These are phyloP conservation scores for Cercospora zeina DNA, from an alignment of 2,329 filamentous ascomycete genomes.

Conservation along the genomic window DNA sequence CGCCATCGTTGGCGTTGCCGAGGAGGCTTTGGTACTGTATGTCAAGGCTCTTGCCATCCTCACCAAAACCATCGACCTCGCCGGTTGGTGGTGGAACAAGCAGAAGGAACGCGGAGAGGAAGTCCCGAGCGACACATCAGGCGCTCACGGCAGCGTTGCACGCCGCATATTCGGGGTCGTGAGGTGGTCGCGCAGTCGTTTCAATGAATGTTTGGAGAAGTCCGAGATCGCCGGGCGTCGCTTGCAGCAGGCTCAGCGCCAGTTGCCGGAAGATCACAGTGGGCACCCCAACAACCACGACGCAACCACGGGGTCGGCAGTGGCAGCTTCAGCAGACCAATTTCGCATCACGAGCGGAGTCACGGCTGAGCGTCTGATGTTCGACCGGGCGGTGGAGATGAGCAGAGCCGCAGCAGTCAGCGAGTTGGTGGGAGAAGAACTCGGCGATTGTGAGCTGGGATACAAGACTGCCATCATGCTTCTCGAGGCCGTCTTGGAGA, in stretches of 20 bases:
- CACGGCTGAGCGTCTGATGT: constrained; percentile 96
- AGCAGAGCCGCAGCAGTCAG: constrained; percentile 91
- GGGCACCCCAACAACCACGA: constrained; percentile 79
- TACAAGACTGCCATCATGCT: constrained; percentile 92
- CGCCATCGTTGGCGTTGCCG: constrained; percentile 80
- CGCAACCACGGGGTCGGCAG: constrained; percentile 52
- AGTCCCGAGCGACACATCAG: constrained; percentile 43
- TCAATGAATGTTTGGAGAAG: constrained; percentile 97
- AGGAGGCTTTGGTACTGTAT: constrained; percentile 93
- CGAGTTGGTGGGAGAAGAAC: constrained; percentile 88
- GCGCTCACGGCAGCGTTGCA: constrained; percentile 27
- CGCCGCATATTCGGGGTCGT: constrained; percentile 84
- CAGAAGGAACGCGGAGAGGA: constrained; percentile 55
- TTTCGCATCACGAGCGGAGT: constrained; percentile 84
- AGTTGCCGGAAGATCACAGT: constrained; percentile 79
- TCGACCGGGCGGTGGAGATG: constrained; percentile 96
- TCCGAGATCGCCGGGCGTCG: constrained; percentile 90
- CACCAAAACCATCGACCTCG: constrained; percentile 93
- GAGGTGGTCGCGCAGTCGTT: constrained; percentile 89
- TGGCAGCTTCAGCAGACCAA: constrained; percentile 70
- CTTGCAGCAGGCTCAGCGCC: constrained; percentile 79
- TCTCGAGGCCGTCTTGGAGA: constrained; percentile 90
- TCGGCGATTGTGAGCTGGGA: constrained; percentile 83
- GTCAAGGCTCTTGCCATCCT: constrained; percentile 90
- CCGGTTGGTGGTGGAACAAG: constrained; percentile 78